These are phyloP conservation scores for Euphorbia pulcherrima DNA, from an alignment of 345 rosid species.

Conservation along the genomic window DNA sequence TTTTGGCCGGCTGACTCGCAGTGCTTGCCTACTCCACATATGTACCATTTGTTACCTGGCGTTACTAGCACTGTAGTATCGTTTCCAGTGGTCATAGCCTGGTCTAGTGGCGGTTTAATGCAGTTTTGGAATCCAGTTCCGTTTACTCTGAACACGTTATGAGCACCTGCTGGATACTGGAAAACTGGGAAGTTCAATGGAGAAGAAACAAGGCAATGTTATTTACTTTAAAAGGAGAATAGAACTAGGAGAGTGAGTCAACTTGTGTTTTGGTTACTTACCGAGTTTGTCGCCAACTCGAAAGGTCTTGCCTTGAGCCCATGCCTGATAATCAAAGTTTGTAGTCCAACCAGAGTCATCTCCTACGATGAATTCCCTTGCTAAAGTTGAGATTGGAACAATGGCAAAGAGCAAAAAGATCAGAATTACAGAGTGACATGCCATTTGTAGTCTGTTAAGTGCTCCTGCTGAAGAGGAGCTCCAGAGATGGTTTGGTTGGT, in stretches of 20 bases:
- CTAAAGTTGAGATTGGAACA: conserved; percentile 18
- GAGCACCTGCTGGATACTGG: conserved; percentile 18
- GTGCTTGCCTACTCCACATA: conserved; percentile 18
- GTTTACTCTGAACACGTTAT: conserved; percentile 30
- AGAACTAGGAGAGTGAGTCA: too few relatives aligned
- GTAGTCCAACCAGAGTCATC: conserved; percentile 34
- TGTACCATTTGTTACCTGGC: conserved; percentile 20
- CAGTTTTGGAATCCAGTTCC: conserved; percentile 29
- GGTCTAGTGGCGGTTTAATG: conserved; percentile 4
- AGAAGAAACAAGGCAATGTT: not conserved
- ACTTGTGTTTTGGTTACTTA: conserved; percentile 11
- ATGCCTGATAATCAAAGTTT: conserved; percentile 26
- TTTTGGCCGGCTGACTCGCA: conserved; percentile 18
- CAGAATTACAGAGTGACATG: conserved; percentile 7
- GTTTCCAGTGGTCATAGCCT: conserved; percentile 15
- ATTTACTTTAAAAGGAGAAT: not conserved
- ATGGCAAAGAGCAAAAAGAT: conserved; percentile 12
- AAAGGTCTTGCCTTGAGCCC: conserved; percentile 30
- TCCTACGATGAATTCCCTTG: conserved; percentile 30
- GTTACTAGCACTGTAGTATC: conserved; percentile 14
- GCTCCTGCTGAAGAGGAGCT: too few relatives aligned
- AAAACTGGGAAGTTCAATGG: conserved; percentile 23
- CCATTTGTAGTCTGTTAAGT: conserved; percentile 19
- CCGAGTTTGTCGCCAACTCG: conserved; percentile 35
- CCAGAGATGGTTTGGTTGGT: not conserved